Conservation (phyloP, 2,329 filamentous ascomycete species). For the Beauveria rudraprayagi region DNA sequence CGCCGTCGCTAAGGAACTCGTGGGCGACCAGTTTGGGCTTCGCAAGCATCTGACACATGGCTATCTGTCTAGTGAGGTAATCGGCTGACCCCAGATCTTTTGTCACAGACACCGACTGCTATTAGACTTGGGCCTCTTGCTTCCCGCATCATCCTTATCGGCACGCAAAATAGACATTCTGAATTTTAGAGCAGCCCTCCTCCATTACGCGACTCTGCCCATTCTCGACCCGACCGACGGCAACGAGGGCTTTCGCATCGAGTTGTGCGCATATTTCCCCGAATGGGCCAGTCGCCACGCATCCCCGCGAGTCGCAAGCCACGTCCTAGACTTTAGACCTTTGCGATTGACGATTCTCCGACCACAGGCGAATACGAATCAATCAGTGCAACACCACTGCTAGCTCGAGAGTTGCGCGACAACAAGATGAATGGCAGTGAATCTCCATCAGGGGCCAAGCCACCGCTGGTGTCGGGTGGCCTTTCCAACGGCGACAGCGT, state of each 20-base stretch:
- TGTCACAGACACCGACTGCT: not conserved
- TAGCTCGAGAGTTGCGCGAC: not conserved
- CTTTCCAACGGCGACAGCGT: constrained; percentile 23
- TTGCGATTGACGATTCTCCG: not conserved
- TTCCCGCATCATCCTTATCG: not conserved
- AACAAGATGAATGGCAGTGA: constrained; percentile 22
- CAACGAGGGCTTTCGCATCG: not conserved
- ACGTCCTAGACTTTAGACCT: not conserved
- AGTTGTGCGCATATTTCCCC: not conserved
- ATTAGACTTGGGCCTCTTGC: not conserved
- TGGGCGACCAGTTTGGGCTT: not conserved
- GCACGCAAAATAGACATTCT: not conserved
- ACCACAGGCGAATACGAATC: not conserved
- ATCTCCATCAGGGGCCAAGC: constrained; percentile 16
- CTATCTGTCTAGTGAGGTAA: not conserved
- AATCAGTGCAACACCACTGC: not conserved
- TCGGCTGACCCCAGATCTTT: constrained; percentile 1
- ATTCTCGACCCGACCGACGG: not conserved
- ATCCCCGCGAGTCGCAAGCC: not conserved
- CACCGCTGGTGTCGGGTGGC: constrained; percentile 14
- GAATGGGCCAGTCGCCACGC: not conserved
- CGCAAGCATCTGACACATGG: constrained; percentile 2
- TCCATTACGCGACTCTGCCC: not conserved
- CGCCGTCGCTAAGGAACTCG: not conserved
- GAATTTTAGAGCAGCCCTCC: not conserved